Percentiles rank a stretch among this genome's conserved stretches.
These are phyloP conservation scores for Podila horticola DNA, from an alignment of 192 early-diverging fungal genomes.

Conservation along the genomic window DNA sequence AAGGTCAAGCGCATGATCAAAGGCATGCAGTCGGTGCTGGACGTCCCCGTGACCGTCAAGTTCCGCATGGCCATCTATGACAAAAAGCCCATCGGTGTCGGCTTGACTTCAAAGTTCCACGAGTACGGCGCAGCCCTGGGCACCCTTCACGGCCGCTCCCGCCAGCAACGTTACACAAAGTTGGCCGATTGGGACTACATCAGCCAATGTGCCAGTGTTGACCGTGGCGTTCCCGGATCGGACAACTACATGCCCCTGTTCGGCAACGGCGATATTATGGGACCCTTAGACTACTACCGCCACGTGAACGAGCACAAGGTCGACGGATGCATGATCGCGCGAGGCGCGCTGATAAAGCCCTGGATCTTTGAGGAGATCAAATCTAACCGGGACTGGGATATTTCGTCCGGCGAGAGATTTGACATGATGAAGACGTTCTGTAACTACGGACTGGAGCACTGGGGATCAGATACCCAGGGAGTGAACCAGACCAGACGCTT, in stretches of 20 bases:
- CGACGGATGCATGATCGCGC: constrained; percentile 92
- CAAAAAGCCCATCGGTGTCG: constrained; percentile 72
- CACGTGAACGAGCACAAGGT: constrained; percentile 70
- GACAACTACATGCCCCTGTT: constrained; percentile 43
- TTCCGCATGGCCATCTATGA: constrained; percentile 81
- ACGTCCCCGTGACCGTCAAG: constrained; percentile 92
- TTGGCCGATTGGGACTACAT: constrained; percentile 96
- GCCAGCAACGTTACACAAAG: constrained; percentile 92
- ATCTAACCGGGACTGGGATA: constrained; percentile 88
- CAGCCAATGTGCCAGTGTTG: constrained; percentile 57
- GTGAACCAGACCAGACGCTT: constrained; percentile 86
- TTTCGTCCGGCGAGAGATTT: constrained; percentile 87
- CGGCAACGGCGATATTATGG: constrained; percentile 88
- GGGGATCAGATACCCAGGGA: constrained; percentile 92
- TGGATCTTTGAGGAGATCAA: constrained; percentile 98
- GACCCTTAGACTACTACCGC: constrained; percentile 84
- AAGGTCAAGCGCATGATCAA: constrained; percentile 80
- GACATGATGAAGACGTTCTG: constrained; percentile 89
- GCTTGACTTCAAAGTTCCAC: constrained; percentile 76
- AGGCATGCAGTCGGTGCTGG: constrained; percentile 75
- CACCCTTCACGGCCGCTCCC: constrained; percentile 89
- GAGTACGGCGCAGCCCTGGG: constrained; percentile 55
- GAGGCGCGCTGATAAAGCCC: constrained; percentile 86
- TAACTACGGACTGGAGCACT: constrained; percentile 92
- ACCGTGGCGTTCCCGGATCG: constrained; percentile 66